Conservation (phyloP, 116 monocot species). For the Dioscorea cayenensis region DNA sequence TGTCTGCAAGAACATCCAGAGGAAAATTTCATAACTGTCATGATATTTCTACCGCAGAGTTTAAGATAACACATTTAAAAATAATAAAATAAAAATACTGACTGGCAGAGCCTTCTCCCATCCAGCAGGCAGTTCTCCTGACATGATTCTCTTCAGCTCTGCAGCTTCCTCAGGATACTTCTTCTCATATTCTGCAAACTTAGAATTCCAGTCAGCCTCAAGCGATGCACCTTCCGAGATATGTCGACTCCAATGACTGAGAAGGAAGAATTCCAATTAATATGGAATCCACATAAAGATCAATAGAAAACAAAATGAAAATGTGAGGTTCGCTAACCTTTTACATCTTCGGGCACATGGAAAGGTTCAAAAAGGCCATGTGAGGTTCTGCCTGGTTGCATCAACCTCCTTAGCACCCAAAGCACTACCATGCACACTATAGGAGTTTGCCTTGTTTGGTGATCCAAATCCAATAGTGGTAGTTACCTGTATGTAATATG, state of each 20-base stretch:
- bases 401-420: slow-evolving; percentile 69
- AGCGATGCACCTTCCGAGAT: slow-evolving; percentile 61
- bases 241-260: slow-evolving; percentile 97
- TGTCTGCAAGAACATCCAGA: slow-evolving; percentile 44
- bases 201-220: slow-evolving; percentile 79
- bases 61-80: background rate
- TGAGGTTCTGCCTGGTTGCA: slow-evolving; percentile 54
- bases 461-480: slow-evolving; percentile 65
- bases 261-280: background rate
- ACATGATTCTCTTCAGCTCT: slow-evolving; percentile 57
- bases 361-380: slow-evolving; percentile 66
- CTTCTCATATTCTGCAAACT: slow-evolving; percentile 87
- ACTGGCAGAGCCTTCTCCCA: slow-evolving; percentile 94
- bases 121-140: slow-evolving; percentile 79
- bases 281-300: background rate
- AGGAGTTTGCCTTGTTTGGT: slow-evolving; percentile 49
- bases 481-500: slow-evolving; percentile 30
- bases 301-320: background rate
- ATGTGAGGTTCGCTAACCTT: slow-evolving; percentile 14
- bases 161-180: slow-evolving; percentile 89
- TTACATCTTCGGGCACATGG: slow-evolving; percentile 60
- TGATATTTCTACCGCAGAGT: background rate
- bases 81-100: slow-evolving; percentile 6
- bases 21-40: background rate
- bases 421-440: slow-evolving; percentile 51